Evolutionary conservation across 345 rosid genomes (phyloP), one percentile per base, ranked within the genome.

Genomic region (Tarenaya hassleriana): DNA sequence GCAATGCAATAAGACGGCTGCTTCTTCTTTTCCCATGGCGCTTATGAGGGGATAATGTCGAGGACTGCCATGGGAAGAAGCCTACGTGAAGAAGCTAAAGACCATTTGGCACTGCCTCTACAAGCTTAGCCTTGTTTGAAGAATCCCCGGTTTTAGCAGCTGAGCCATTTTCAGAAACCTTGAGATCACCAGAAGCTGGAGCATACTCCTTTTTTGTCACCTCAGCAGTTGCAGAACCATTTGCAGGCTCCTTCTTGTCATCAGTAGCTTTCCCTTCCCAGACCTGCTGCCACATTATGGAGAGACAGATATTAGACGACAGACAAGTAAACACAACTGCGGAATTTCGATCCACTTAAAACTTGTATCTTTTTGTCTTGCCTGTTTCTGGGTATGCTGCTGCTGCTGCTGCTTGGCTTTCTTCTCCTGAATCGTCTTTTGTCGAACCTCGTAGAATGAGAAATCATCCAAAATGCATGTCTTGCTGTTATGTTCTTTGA

Each of bases 391-490:
- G n/a, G n/a, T n/a, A n/a, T n/a, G n/a, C 61, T 86, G 95, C 47
- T 63, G 73, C 49, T 72, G 80, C 60, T 66, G 82, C 55, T 81
- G 95, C 69, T 82, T 87, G 29, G 83, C 89, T 57, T 87, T 91
- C 66, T 84, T 82, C 66, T 84, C 95, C 75, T 75, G 81, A 42
- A 91, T 82, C 8, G 81, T 76, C 74, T 77, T 86, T 67, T 90
- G 80, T 1, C 96, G 77, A 33, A 55, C 61, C 75, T 84, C 97
- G 3, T 90, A 90, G 58, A 90, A 90, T 19, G 76, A 84, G 56
- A 90, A 86, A 61, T 90, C 97, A 65, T 90, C 96, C 73, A 90
- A 47, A 58, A 90, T 83, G 76, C 86, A 90, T 0, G 96, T 78
- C 68, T 75, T 87, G 68, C 73, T 74, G 7, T 75, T 41, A 54